Evolutionary conservation across 345 rosid species (phyloP), one percentile per base, ranked within the genome.

Genomic region (Corchorus capsularis): DNA sequence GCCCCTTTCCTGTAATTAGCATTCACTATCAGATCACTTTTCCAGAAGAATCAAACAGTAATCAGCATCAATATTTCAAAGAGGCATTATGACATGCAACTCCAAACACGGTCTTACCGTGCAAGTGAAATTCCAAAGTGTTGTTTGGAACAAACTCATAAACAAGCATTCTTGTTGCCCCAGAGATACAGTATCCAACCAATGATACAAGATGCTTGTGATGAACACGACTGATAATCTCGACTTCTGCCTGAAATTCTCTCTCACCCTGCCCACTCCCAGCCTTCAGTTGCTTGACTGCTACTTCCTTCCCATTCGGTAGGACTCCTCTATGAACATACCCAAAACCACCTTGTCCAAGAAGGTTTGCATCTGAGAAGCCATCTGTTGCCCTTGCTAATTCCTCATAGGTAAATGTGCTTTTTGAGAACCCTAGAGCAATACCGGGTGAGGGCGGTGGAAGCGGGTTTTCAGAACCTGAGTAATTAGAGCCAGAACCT

Each of bases 381-480:
- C 81, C 86, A 64, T 77, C 81, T 1, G 85, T 85, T 7, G 88
- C 90, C 82, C 75, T 66, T 2, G 81, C 79, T 54, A 87, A 72
- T 41, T 85, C 85, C 66, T 81, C 85, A 2, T 85, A 83, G 1
- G 83, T 75, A 72, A 82, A 84, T 6, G 80, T 81, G 80, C 92
- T 87, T 82, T 85, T 87, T 20, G 92, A 82, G 82, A 87, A 85
- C 60, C 92, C 81, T 70, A 89, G 78, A 6, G 81, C 37, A 47
- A 89, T 57, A 57, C 89, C 89, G 4, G 90, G 89, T 35, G 90
- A 85, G 39, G 87, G 89, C 10, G 92, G 86, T 35, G 92, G 85
- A 19, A 70, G 52, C 27, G 72, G 71, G 19, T 43, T 75, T 27
- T 66, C 73, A 55, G 65, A 46, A 22, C 56, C 72, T 1, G 78